These are phyloP conservation scores for Paraglomus brasilianum DNA, from an alignment of 192 early-diverging fungal species.

Conservation along the genomic window DNA sequence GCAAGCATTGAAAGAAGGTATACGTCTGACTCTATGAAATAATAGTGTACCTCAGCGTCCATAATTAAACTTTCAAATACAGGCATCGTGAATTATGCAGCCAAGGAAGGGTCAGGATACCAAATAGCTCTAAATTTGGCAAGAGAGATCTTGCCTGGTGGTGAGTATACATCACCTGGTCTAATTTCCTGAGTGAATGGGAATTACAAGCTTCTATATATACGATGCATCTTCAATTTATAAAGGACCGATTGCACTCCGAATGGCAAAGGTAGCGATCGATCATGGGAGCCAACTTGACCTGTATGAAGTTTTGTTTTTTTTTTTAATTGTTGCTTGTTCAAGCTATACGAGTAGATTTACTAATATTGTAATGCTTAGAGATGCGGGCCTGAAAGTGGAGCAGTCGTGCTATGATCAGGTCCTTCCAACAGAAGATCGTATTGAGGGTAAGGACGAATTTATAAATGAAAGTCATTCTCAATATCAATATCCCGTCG, in stretches of 20 bases:
- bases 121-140: conserved; percentile 79
- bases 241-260: conserved; percentile 80
- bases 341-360: background rate
- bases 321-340: background rate
- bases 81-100: conserved; percentile 81
- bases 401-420: conserved; percentile 96
- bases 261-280: conserved; percentile 91
- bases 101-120: conserved; percentile 58
- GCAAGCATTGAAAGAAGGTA: conserved; percentile 64
- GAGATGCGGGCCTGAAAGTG: conserved; percentile 79
- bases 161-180: conserved; percentile 11
- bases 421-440: conserved; percentile 91
- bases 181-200: too few species aligned
- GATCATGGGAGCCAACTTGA: conserved; percentile 79
- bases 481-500: background rate
- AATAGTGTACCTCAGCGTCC: background rate
- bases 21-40: background rate
- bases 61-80: conserved; percentile 11
- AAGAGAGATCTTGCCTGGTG: conserved; percentile 64
- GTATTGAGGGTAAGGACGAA: conserved; percentile 70
- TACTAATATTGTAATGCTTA: conserved; percentile 31
- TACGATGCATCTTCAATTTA: background rate
- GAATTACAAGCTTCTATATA: too few species aligned
- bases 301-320: conserved; percentile 48
- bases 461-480: background rate